phyloP scores from a whole-genome alignment of 2,329 filamentous ascomycete genomes.

The Meredithiella fracta region DNA sequence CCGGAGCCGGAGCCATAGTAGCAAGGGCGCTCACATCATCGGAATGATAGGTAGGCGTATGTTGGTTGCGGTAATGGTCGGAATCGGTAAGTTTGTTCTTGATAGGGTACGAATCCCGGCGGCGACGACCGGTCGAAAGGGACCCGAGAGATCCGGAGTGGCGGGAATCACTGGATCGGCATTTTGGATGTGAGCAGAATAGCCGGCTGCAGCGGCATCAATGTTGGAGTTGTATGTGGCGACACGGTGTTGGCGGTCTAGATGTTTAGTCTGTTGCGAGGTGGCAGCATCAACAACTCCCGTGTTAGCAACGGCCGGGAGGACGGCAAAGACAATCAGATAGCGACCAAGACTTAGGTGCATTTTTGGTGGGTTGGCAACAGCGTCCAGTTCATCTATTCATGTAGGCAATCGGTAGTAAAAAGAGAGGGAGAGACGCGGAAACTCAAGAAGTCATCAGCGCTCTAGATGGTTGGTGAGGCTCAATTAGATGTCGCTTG shows the following conservation, averaged over 20 bases:
- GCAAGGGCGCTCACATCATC: constrained; percentile 86
- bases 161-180: constrained; percentile 5
- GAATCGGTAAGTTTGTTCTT: constrained; percentile 21
- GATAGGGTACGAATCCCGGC: constrained; percentile 14
- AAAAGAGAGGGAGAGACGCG: constrained; percentile 6
- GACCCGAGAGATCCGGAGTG: constrained; percentile 6
- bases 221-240: not conserved
- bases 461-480: constrained; percentile 2
- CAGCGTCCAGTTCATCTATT: constrained; percentile 12
- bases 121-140: constrained; percentile 5
- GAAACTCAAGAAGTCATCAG: constrained; percentile 14
- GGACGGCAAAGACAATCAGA: constrained; percentile 14
- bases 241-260: not conserved
- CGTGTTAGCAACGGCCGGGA: constrained; percentile 13
- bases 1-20: constrained; percentile 90
- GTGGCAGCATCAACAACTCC: constrained; percentile 12
- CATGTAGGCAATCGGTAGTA: constrained; percentile 8
- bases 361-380: constrained; percentile 12
- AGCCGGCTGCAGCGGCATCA: constrained; percentile 14
- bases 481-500: not conserved
- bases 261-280: constrained; percentile 11
- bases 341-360: constrained; percentile 13
- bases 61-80: constrained; percentile 19
- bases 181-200: constrained; percentile 5
- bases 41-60: constrained; percentile 25